Conservation (phyloP, 106 monocot species). For the Posidonia australis region DNA sequence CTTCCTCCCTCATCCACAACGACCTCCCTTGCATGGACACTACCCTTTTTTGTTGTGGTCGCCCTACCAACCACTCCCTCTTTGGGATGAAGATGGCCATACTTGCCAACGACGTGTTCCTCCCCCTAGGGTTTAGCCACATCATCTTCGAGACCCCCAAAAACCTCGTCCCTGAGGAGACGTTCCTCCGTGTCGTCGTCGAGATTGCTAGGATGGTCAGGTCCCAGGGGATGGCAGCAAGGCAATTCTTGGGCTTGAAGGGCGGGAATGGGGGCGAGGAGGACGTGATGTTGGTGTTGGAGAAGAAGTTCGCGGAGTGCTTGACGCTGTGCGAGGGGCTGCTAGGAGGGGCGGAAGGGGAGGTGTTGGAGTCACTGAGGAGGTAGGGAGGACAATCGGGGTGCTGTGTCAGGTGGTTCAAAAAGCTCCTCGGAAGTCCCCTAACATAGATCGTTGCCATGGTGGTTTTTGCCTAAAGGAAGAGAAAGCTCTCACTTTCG, state of each 20-base stretch:
- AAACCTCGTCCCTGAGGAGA: slow-evolving; percentile 24
- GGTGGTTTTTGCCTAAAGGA: too few species aligned
- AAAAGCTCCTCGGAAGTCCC: too few species aligned
- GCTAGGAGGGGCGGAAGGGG: slow-evolving; percentile 46
- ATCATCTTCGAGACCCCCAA: slow-evolving; percentile 32
- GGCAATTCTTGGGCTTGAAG: slow-evolving; percentile 60
- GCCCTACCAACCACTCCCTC: slow-evolving; percentile 46
- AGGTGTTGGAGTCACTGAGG: slow-evolving; percentile 39
- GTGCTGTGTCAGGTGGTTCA: slow-evolving; percentile 60
- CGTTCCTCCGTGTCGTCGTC: slow-evolving; percentile 23
- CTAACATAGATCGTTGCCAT: too few species aligned
- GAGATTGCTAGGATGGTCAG: slow-evolving; percentile 75
- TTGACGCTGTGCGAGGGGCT: slow-evolving; percentile 63
- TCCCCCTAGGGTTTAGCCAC: slow-evolving; percentile 54
- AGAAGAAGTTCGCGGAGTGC: slow-evolving; percentile 79
- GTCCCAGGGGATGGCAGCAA: slow-evolving; percentile 65
- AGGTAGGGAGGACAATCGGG: slow-evolving; percentile 62
- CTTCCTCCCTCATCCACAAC: slow-evolving; percentile 82
- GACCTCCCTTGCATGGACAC: slow-evolving; percentile 89
- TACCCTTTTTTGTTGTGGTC: slow-evolving; percentile 43
- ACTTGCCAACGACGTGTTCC: slow-evolving; percentile 72
- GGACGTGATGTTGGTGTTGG: slow-evolving; percentile 30
- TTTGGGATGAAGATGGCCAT: slow-evolving; percentile 55
- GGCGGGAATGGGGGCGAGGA: slow-evolving; percentile 9
- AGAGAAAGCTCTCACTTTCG: too few species aligned